A percentile compares a stretch with the other conserved stretches of the same genome.
These are phyloP conservation scores for Lachnellula occidentalis DNA, from an alignment of 2,329 filamentous ascomycete genomes.

Conservation along the genomic window DNA sequence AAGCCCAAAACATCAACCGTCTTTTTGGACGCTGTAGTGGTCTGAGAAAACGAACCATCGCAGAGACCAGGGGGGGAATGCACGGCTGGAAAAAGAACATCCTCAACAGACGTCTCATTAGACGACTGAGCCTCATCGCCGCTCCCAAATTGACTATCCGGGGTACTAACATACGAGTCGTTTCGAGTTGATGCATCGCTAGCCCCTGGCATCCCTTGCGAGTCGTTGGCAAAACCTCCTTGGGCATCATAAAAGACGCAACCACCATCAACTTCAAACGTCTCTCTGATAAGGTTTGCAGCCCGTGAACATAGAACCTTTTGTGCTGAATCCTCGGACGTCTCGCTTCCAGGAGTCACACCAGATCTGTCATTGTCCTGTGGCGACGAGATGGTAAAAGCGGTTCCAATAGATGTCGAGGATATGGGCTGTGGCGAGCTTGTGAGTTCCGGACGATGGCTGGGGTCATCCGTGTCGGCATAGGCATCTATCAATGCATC, in stretches of 20 bases:
- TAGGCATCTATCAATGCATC: constrained; percentile 7
- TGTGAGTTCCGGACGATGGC: constrained; percentile 13
- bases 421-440: constrained; percentile 12
- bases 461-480: neutral
- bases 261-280: constrained; percentile 31
- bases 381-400: constrained; percentile 16
- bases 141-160: constrained; percentile 15
- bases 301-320: constrained; percentile 29
- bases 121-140: constrained; percentile 11
- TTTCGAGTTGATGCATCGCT: neutral
- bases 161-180: constrained; percentile 9
- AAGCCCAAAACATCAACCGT: constrained; percentile 28
- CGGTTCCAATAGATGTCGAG: constrained; percentile 13
- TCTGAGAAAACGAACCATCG: constrained; percentile 15
- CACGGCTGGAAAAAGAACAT: too few species aligned
- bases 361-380: constrained; percentile 4
- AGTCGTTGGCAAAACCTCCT: constrained; percentile 23
- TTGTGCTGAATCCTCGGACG: constrained; percentile 24
- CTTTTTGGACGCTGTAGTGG: constrained; percentile 15
- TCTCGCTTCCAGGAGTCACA: constrained; percentile 15
- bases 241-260: constrained; percentile 31
- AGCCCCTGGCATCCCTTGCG: constrained; percentile 1
- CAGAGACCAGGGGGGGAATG: neutral
- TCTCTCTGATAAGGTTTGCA: constrained; percentile 29
- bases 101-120: neutral